Evolutionary conservation across 1,139 yeast species (phyloP).

Genomic region (Candida labiduridarum): DNA sequence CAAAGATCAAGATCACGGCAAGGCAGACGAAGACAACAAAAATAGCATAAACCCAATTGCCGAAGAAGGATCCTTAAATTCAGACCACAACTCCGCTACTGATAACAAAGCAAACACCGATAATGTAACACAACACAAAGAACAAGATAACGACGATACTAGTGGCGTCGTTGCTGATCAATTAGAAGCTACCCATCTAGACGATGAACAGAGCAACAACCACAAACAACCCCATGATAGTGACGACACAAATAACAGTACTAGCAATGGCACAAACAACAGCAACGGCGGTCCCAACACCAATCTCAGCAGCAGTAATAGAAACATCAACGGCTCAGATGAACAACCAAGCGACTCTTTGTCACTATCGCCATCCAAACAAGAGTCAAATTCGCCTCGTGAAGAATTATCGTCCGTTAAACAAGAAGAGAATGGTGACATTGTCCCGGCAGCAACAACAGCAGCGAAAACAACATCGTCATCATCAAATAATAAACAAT

Average conservation of each 20-base stretch:
- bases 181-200: conserved; percentile 4
- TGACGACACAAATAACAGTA: conserved; percentile 3
- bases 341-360: conserved; percentile 20
- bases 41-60: conserved; percentile 7
- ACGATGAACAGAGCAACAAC: conserved; percentile 5
- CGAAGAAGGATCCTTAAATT: conserved; percentile 5
- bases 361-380: conserved; percentile 8
- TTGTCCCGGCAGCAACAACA: neutral
- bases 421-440: neutral
- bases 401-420: neutral
- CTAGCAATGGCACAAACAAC: neutral
- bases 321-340: neutral
- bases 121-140: conserved; percentile 3
- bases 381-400: neutral
- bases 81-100: conserved; percentile 3
- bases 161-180: conserved; percentile 4
- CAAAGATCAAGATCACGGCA: conserved; percentile 8
- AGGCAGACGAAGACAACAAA: conserved; percentile 23
- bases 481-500: neutral
- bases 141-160: neutral
- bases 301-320: neutral
- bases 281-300: neutral
- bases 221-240: conserved; percentile 6
- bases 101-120: conserved; percentile 4
- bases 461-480: neutral